Conservation (phyloP, 768 basidiomycete species). For the Lactarius akahatsu region DNA sequence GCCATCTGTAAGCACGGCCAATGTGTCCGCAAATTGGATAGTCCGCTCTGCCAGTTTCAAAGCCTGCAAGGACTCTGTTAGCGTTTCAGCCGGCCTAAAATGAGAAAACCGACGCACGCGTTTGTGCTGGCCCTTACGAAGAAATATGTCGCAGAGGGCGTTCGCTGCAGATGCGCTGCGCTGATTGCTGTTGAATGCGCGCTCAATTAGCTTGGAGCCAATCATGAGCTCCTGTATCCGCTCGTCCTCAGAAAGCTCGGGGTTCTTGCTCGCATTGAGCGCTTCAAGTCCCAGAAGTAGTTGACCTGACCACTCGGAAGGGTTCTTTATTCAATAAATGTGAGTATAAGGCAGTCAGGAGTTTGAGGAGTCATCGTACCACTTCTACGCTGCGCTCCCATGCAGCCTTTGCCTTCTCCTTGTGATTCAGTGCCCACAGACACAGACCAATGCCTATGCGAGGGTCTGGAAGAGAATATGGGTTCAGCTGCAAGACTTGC, state of each 20-base stretch:
- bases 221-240: slow-evolving; percentile 56
- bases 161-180: slow-evolving; percentile 80
- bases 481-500: slow-evolving; percentile 73
- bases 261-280: slow-evolving; percentile 81
- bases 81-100: background rate
- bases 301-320: slow-evolving; percentile 73
- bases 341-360: background rate
- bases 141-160: slow-evolving; percentile 75
- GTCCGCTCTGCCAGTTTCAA: slow-evolving; percentile 92
- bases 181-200: slow-evolving; percentile 78
- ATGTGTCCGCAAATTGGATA: slow-evolving; percentile 89
- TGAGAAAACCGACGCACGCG: slow-evolving; percentile 44
- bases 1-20: slow-evolving; percentile 81
- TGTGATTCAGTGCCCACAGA: slow-evolving; percentile 86
- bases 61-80: slow-evolving; percentile 47
- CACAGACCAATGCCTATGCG: slow-evolving; percentile 95
- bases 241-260: slow-evolving; percentile 59
- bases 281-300: slow-evolving; percentile 84
- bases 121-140: slow-evolving; percentile 64
- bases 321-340: slow-evolving; percentile 50
- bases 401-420: slow-evolving; percentile 76
- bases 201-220: slow-evolving; percentile 71
- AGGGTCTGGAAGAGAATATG: slow-evolving; percentile 85
- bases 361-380: slow-evolving; percentile 45
- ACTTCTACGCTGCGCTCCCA: slow-evolving; percentile 90